phyloP scores from a whole-genome alignment of 2,329 filamentous ascomycete genomes.

The Fusarium haematococcum region DNA sequence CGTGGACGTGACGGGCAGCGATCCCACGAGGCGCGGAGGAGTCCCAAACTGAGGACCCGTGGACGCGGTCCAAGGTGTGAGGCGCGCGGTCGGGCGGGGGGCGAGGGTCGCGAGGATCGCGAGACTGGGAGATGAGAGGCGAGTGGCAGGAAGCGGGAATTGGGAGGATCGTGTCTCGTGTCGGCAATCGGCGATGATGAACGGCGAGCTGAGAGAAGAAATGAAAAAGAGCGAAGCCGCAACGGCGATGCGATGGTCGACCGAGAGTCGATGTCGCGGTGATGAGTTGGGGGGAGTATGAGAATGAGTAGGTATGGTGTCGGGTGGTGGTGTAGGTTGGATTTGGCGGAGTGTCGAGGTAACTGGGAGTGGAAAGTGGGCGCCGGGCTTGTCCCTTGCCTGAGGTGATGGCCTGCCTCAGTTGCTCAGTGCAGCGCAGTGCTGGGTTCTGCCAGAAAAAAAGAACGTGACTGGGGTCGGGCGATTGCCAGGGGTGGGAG shows the following conservation, averaged over 20 bases:
- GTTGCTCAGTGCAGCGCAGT: not conserved
- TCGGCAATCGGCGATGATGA: slow-evolving; percentile 31
- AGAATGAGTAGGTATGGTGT: slow-evolving; percentile 29
- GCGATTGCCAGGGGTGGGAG: slow-evolving; percentile 36
- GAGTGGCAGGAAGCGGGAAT: slow-evolving; percentile 32
- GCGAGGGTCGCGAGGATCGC: slow-evolving; percentile 41
- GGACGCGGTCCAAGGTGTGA: slow-evolving; percentile 44
- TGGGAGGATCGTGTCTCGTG: slow-evolving; percentile 35
- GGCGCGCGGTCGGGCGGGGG: slow-evolving; percentile 37
- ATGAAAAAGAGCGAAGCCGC: slow-evolving; percentile 19
- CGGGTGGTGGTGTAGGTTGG: slow-evolving; percentile 39
- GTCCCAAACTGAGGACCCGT: slow-evolving; percentile 24
- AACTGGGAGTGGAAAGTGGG: slow-evolving; percentile 43
- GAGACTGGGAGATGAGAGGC: slow-evolving; percentile 39
- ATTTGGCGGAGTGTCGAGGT: slow-evolving; percentile 42
- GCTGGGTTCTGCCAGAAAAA: slow-evolving; percentile 30
- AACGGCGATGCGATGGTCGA: slow-evolving; percentile 38
- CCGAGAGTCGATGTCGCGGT: slow-evolving; percentile 37
- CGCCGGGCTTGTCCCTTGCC: slow-evolving; percentile 38
- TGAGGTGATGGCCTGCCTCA: slow-evolving; percentile 34
- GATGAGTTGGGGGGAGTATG: slow-evolving; percentile 31
- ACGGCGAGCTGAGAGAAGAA: slow-evolving; percentile 18
- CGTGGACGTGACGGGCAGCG: slow-evolving; percentile 49
- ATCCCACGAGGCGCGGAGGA: slow-evolving; percentile 40
- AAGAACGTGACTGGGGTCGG: slow-evolving; percentile 34